Conservation (phyloP, 1,139 yeast species). For the Nakaseomyces nivariensis region DNA sequence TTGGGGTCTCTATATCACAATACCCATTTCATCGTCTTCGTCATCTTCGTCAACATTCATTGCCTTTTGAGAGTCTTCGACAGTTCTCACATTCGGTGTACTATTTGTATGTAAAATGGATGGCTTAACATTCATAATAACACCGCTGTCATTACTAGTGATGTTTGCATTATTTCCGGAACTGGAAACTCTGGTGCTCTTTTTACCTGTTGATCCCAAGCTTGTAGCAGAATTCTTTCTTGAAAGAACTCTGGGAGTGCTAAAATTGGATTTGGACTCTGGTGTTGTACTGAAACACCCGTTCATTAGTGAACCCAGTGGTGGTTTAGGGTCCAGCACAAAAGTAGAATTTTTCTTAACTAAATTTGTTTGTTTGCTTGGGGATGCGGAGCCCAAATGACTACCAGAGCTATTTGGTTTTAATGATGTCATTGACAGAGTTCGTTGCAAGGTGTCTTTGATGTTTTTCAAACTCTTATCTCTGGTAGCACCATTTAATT, state of each 20-base stretch:
- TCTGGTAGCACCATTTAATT: constrained; percentile 6
- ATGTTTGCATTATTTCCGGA: background rate
- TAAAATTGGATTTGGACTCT: constrained; percentile 21
- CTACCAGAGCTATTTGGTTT: constrained; percentile 3
- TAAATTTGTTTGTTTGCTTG: constrained; percentile 1
- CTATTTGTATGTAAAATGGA: background rate
- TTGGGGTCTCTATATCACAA: constrained; percentile 4
- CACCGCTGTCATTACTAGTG: background rate
- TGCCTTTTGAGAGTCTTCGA: background rate
- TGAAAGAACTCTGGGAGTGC: constrained; percentile 20
- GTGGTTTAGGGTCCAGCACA: constrained; percentile 27
- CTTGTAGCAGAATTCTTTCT: constrained; percentile 17
- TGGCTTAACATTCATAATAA: constrained; percentile 1
- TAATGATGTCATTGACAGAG: constrained; percentile 25
- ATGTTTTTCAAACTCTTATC: constrained; percentile 14
- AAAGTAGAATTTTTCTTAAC: constrained; percentile 24
- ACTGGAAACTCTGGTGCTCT: background rate
- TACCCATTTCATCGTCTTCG: constrained; percentile 11
- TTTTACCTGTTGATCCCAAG: background rate
- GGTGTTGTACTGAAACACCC: constrained; percentile 28
- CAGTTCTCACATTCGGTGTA: background rate
- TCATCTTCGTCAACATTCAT: constrained; percentile 9
- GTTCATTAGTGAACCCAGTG: constrained; percentile 24
- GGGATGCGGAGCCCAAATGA: background rate
- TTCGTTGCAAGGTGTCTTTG: constrained; percentile 21